Evolutionary conservation across 2,329 filamentous ascomycete species (phyloP).

Genomic region (Zalaria obscura): DNA sequence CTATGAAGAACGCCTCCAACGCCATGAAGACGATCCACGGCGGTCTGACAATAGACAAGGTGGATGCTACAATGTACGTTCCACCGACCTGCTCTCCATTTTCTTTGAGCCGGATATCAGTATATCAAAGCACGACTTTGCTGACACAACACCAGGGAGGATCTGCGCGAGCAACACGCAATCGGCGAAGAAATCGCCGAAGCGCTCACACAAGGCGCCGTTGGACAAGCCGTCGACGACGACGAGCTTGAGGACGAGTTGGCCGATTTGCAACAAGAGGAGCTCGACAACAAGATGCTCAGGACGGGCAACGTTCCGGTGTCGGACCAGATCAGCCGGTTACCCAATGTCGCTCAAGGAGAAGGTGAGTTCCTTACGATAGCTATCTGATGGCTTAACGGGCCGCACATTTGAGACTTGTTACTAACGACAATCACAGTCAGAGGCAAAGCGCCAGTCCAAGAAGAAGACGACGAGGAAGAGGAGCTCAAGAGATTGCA

Average conservation of each 20-base stretch:
- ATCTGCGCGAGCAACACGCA: constrained; percentile 78
- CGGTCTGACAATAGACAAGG: constrained; percentile 82
- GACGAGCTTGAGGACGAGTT: constrained; percentile 75
- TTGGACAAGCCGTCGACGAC: constrained; percentile 66
- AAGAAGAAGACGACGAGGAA: constrained; percentile 86
- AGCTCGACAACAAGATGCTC: constrained; percentile 86
- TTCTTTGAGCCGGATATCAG: too few relatives aligned
- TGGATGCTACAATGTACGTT: constrained; percentile 84
- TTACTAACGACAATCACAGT: constrained; percentile 21
- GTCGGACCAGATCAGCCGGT: constrained; percentile 57
- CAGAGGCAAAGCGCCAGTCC: constrained; percentile 31
- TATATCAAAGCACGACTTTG: not conserved
- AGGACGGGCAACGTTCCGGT: constrained; percentile 76
- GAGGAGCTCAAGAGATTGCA: constrained; percentile 85
- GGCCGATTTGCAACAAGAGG: constrained; percentile 76
- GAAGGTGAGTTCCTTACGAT: constrained; percentile 48
- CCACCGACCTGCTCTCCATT: not conserved
- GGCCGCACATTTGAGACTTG: too few relatives aligned
- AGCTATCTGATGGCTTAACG: too few relatives aligned
- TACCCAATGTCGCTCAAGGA: constrained; percentile 61
- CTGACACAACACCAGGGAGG: constrained; percentile 47
- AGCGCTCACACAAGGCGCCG: constrained; percentile 59
- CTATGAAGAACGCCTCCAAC: constrained; percentile 79
- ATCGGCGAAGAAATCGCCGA: constrained; percentile 86
- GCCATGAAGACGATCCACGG: constrained; percentile 92